Conservation (phyloP, 805 yeast genomes). For the Saccharomycopsis fermentans region DNA sequence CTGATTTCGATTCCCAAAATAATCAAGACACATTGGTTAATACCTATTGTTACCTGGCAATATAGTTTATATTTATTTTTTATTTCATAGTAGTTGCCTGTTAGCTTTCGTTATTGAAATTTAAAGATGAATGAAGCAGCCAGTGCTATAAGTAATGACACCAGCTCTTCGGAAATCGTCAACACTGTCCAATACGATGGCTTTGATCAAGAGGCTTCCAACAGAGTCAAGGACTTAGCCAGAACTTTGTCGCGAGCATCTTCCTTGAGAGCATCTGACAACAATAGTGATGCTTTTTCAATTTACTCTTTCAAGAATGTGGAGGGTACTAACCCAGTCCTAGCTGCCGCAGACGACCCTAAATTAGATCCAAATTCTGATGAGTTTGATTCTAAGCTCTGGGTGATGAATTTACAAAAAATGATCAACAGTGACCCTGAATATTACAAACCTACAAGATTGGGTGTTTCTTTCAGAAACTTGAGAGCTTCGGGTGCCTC, state of each 20-base stretch:
- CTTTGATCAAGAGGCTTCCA: slow-evolving; percentile 26
- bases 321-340: slow-evolving; percentile 37
- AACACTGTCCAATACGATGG: slow-evolving; percentile 26
- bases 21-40: too few relatives aligned
- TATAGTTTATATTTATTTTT: too few relatives aligned
- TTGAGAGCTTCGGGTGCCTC: slow-evolving; percentile 57
- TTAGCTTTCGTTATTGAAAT: too few relatives aligned
- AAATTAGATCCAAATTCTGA: slow-evolving; percentile 49
- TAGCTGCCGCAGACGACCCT: slow-evolving; percentile 28
- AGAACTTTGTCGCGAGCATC: slow-evolving; percentile 26
- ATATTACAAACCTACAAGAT: slow-evolving; percentile 48
- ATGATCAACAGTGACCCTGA: slow-evolving; percentile 46
- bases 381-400: slow-evolving; percentile 47
- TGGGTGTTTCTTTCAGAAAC: slow-evolving; percentile 51
- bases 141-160: not conserved
- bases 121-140: not conserved
- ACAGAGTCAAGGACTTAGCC: slow-evolving; percentile 32
- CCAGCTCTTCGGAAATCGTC: not conserved
- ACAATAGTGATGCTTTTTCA: slow-evolving; percentile 22
- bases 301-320: slow-evolving; percentile 43
- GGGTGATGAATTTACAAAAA: slow-evolving; percentile 58
- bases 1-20: too few relatives aligned
- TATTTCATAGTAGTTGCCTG: too few relatives aligned
- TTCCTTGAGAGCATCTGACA: slow-evolving; percentile 6
- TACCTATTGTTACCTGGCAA: too few relatives aligned